Evolutionary conservation across 345 rosid genomes (phyloP), one percentile per base, ranked within the genome.

Genomic region (Rhodamnia rubescens): DNA sequence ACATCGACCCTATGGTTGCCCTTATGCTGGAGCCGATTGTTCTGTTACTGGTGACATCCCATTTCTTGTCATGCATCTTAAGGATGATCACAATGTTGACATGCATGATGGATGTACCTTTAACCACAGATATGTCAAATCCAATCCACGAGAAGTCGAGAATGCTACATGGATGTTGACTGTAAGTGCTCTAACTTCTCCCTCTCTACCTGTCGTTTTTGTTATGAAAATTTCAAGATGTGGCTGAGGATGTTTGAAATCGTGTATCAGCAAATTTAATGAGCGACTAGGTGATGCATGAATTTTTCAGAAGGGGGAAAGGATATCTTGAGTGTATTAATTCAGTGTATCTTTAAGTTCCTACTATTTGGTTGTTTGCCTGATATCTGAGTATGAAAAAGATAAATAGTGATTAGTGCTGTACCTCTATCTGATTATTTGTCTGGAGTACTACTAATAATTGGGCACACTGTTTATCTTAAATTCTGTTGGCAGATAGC

Each of bases 91-190:
- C 92, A 94, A 93, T 88, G 99, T 96, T 83, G 98, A 96, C 87
- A 93, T 94, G 98, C 98, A 95, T 81, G 92, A 94, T 78, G 98
- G 99, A 1, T 91, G 95, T 84, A 92, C 95, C 27, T 96, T 95
- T 91, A 95, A 94, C 88, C 98, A 96, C 87, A 91, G 97, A 87
- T 96, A 96, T 88, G 98, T 95, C 26, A 95, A 96, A 86, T 90
- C 98, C 82, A 93, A 94, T 89, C 95, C 99, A 8, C 93, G 87
- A 5, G 99, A 94, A 89, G 95, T 95, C n/a, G 98, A 95, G 87
- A 95, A 96, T 83, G 99, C 99, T 82, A 96, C 98, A 57, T 95
- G 99, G 97, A 96, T 94, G 99, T 89, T 95, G 85, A 96, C 99
- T 58, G 99, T 96, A 91, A 93, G 91, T 85, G 74, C 64, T 83